Base-by-base conservation (phyloP, 371 early-diverging fungal genomes). In the Batkoa obscura region DNA sequence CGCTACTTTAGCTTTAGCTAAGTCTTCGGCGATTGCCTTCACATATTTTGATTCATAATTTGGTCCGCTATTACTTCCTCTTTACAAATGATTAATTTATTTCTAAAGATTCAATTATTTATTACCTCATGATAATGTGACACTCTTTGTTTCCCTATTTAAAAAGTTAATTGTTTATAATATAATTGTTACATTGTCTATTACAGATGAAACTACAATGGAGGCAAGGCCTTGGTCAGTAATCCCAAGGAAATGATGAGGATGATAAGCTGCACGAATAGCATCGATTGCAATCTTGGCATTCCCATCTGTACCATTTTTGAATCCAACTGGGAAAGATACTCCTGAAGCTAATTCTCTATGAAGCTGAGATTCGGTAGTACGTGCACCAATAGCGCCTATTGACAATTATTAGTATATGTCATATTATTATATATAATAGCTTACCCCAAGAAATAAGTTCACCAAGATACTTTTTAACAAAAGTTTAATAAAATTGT, bases 301-400 rank as follows among this genome's bases (percentile, higher is more conserved):
- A 58, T 83, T 89, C 43, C 95, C 95, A 58, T 93, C 90, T 0
- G 82, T 79, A 42, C 93, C 93, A 61, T 92, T 92, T 68, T 93
- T 94, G 79, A 94, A 94, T 17, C 95, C 95, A 17, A 94, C 90
- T 6, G 95, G 90, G 64, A 87, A 83, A 33, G 90, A 90, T 6
- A 92, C 78, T 39, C 95, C 95, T 6, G 84, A 83, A 32, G 93
- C 88, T 48, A 94, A 74, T 66, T 94, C 95, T 57, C 95, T 81
- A 66, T 94, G 95, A 34, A 93, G 73, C 62, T 89, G 88, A 37
- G 86, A 85, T 65, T 88, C 88, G 35, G 93, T 93, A 3, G 94
- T 94, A 57, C 95, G 75, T 0, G 95, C 95, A 36, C 95, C 90
- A 62, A 92, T 90, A 23, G 93, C 90, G 23, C 23, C 23, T 23